Evolutionary conservation across 192 early-diverging fungal genomes (phyloP).

Genomic region (Coemansia sp.): DNA sequence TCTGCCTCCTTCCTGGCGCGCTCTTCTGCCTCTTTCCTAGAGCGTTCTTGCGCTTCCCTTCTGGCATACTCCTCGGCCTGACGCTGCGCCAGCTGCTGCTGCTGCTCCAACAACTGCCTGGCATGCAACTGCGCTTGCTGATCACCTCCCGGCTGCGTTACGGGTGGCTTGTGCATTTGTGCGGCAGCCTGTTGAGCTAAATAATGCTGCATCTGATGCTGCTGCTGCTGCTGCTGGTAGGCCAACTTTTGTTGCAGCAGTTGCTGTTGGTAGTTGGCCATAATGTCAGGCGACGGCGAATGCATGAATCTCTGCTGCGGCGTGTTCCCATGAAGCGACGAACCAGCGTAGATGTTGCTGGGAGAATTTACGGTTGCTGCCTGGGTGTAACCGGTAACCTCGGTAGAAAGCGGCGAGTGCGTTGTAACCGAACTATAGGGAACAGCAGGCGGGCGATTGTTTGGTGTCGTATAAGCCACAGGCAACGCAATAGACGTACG

Average conservation of each 20-base stretch:
- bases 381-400: too few relatives aligned
- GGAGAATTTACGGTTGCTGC: too few relatives aligned
- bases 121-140: too few relatives aligned
- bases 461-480: too few relatives aligned
- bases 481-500: too few relatives aligned
- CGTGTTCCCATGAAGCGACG: not conserved
- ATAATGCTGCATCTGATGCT: conserved; percentile 16
- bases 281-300: not conserved
- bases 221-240: conserved; percentile 17
- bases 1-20: not conserved
- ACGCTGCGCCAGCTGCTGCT: not conserved
- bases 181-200: not conserved
- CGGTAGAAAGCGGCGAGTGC: too few relatives aligned
- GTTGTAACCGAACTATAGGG: too few relatives aligned
- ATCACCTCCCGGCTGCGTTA: too few relatives aligned
- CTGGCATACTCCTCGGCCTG: not conserved
- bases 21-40: not conserved
- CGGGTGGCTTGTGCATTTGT: too few relatives aligned
- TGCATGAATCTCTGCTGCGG: not conserved
- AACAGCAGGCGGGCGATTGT: too few relatives aligned
- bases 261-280: not conserved
- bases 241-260: not conserved
- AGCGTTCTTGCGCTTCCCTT: not conserved
- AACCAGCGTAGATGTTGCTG: not conserved
- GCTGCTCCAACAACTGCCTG: not conserved